Conservation (phyloP, 345 rosid species). For the Eutrema yunnanense region DNA sequence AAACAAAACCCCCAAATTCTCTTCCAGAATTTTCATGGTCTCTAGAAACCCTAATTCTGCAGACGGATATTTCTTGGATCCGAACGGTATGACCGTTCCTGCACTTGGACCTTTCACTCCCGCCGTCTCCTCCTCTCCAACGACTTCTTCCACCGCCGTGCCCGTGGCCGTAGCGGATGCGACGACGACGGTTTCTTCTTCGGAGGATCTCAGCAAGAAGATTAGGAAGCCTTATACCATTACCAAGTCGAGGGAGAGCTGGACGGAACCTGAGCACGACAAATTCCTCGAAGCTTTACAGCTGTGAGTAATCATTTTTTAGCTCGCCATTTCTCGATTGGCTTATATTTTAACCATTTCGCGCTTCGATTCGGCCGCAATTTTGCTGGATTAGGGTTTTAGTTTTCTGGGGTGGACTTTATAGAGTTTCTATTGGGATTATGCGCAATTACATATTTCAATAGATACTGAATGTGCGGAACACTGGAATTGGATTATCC, state of each 20-base stretch:
- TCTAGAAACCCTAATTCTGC: constrained; percentile 57
- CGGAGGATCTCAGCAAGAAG: constrained; percentile 68
- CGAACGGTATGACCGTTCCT: constrained; percentile 60
- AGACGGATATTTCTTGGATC: constrained; percentile 62
- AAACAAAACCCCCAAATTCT: neutral
- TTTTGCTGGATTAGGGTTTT: constrained; percentile 26
- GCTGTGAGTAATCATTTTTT: constrained; percentile 42
- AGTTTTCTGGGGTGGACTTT: no score
- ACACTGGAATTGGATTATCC: neutral
- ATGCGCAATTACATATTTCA: neutral
- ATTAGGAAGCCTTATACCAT: constrained; percentile 82
- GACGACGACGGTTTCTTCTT: constrained; percentile 33
- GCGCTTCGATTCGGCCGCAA: constrained; percentile 2
- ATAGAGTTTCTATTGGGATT: neutral
- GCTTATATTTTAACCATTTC: neutral
- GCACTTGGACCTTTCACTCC: constrained; percentile 47
- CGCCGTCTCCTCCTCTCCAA: constrained; percentile 21
- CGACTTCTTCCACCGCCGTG: constrained; percentile 21
- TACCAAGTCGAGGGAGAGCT: constrained; percentile 87
- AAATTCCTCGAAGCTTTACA: constrained; percentile 92
- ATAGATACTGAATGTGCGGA: neutral
- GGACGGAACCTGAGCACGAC: constrained; percentile 98
- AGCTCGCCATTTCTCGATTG: neutral
- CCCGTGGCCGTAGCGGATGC: constrained; percentile 26
- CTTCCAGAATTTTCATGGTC: constrained; percentile 36